phyloP scores from a whole-genome alignment of 106 monocot genomes.

The Acorus calamus region DNA sequence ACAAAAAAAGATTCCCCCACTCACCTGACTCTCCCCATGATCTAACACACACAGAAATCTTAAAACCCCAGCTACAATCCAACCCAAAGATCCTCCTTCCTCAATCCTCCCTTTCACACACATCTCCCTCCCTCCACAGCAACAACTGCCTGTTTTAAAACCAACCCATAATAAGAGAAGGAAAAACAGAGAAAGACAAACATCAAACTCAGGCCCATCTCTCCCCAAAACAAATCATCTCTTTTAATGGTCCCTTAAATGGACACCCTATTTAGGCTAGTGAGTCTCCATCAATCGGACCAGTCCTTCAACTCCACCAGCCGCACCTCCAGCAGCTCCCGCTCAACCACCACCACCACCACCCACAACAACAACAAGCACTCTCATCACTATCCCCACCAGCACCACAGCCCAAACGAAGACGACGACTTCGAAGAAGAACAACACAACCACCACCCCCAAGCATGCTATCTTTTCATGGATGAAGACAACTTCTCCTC shows the following conservation, averaged over 20 bases:
- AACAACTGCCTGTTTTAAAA: neutral
- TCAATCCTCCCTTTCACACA: neutral
- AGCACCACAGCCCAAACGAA: neutral
- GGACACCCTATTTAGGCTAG: slow-evolving; percentile 63
- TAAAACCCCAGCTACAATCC: slow-evolving; percentile 5
- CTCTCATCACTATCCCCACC: slow-evolving; percentile 4
- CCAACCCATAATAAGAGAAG: slow-evolving; percentile 3
- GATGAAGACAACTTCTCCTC: slow-evolving; percentile 54
- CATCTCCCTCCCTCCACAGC: no score
- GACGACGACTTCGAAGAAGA: slow-evolving; percentile 28
- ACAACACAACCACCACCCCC: slow-evolving; percentile 24
- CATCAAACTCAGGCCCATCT: neutral
- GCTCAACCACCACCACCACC: slow-evolving; percentile 1
- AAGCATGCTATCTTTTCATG: slow-evolving; percentile 29
- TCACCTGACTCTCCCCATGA: no score
- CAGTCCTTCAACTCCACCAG: slow-evolving; percentile 31
- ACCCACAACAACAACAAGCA: neutral
- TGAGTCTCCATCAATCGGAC: slow-evolving; percentile 32
- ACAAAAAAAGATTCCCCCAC: no score
- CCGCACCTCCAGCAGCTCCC: slow-evolving; percentile 31
- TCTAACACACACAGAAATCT: neutral
- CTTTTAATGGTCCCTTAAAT: slow-evolving; percentile 23
- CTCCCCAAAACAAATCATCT: neutral
- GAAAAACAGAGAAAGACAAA: neutral
- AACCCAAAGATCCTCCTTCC: slow-evolving; percentile 1